phyloP scores from a whole-genome alignment of 495 filamentous ascomycete genomes.

The Aspergillus cristatus region DNA sequence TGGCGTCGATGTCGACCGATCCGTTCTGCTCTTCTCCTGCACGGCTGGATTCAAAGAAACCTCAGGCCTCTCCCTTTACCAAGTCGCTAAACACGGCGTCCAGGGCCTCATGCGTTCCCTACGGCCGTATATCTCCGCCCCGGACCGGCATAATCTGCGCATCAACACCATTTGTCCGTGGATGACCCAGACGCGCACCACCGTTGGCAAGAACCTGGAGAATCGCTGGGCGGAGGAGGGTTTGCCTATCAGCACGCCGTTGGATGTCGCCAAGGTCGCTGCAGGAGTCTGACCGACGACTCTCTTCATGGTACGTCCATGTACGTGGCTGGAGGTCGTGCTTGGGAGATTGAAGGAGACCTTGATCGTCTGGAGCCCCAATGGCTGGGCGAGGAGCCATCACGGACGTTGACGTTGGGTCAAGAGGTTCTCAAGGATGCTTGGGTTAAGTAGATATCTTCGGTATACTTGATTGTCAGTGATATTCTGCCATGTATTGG shows the following conservation, averaged over 20 bases:
- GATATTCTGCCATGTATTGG: too few relatives aligned
- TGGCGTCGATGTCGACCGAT: slow-evolving; percentile 12
- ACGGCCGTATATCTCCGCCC: slow-evolving; percentile 26
- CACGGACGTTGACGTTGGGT: slow-evolving; percentile 23
- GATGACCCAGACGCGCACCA: slow-evolving; percentile 33
- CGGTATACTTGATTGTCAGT: too few relatives aligned
- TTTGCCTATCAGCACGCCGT: slow-evolving; percentile 35
- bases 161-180: slow-evolving; percentile 48
- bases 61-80: slow-evolving; percentile 26
- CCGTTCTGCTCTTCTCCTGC: slow-evolving; percentile 33
- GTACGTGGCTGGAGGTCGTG: slow-evolving; percentile 38
- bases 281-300: slow-evolving; percentile 28
- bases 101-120: slow-evolving; percentile 37
- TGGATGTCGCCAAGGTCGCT: slow-evolving; percentile 35
- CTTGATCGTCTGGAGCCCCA: slow-evolving; percentile 30
- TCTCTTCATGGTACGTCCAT: slow-evolving; percentile 36
- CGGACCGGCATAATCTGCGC: slow-evolving; percentile 30
- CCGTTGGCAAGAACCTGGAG: slow-evolving; percentile 31
- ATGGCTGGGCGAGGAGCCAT: slow-evolving; percentile 39
- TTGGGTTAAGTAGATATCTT: too few relatives aligned
- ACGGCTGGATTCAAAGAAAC: slow-evolving; percentile 29
- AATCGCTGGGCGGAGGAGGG: slow-evolving; percentile 33
- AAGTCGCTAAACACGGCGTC: slow-evolving; percentile 37
- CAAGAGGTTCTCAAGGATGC: slow-evolving; percentile 11
- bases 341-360: slow-evolving; percentile 42